Evolutionary conservation across 805 yeast genomes (phyloP), one percentile per base, ranked within the genome.

Genomic region (Wickerhamiella lipophila): DNA sequence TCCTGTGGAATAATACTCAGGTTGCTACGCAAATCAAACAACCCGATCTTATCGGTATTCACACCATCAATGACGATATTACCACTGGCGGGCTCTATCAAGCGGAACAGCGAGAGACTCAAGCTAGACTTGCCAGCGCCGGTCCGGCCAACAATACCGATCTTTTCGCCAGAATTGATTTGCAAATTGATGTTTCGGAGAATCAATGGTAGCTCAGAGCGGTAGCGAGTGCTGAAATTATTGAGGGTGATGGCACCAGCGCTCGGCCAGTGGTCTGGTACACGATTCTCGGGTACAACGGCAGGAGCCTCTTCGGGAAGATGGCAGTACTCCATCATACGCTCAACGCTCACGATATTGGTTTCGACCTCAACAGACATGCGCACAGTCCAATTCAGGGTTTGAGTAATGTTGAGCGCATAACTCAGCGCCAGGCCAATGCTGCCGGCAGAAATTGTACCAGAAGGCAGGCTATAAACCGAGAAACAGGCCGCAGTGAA

Each of bases 331-430:
- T 89, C 98, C 65, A 84, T 72, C 48, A 89, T 79, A 68, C 98
- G 79, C 69, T 89, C 98, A 41, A 94, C 96, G 16, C 95, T 83
- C 34, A 92, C 98, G 68, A 92, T 88, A 65, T 87, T 89, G 11
- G 96, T 87, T 66, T 92, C 98, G 42, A 92, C 95, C 58, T 92
- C 98, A 40, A 92, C 98, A 0, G 96, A 85, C 97, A 88, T 89
- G 68, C 99, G 77, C 26, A 92, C 97, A 66, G 92, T 86, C 96
- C 96, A 89, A 65, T 87, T 89, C 66, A 92, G 74, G 0, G 95
- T 75, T 66, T 87, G 95, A 0, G 99, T 92, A 52, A 88, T 76
- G 64, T 86, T 95, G 54, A 92, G 72, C 2, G 98, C 89, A 66
- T 92, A 94, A 42, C 94, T 82, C 58, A 92, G 83, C 19, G 95